Conservation (phyloP, 441 rosid species). For the Bocquillonia castaneifolia region DNA sequence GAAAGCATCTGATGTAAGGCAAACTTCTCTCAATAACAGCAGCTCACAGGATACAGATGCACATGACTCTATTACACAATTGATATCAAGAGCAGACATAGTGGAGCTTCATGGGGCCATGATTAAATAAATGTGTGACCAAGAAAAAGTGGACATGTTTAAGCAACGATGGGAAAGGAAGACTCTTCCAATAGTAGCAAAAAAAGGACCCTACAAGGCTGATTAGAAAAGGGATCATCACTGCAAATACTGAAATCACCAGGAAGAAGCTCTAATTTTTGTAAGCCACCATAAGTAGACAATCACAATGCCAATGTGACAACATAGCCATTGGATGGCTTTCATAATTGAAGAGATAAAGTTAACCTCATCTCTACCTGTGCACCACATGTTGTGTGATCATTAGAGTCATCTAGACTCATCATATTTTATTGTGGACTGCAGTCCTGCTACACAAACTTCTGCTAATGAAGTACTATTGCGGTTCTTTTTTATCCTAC, state of each 20-base stretch:
- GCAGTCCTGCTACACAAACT: neutral
- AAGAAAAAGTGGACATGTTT: conserved; percentile 11
- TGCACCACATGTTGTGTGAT: conserved; percentile 24
- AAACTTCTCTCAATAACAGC: neutral
- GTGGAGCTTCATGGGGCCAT: conserved; percentile 21
- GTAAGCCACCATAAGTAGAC: conserved; percentile 22
- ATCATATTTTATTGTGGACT: conserved; percentile 2
- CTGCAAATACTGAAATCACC: conserved; percentile 9
- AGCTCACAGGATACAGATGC: neutral
- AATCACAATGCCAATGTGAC: conserved; percentile 24
- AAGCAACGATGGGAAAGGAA: conserved; percentile 4
- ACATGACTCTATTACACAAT: conserved; percentile 11
- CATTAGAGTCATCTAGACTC: conserved; percentile 16
- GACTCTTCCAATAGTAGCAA: neutral
- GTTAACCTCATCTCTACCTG: conserved; percentile 14
- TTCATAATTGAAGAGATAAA: conserved; percentile 23
- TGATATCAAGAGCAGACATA: conserved; percentile 11
- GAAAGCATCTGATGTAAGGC: conserved; percentile 4
- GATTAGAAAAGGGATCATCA: conserved; percentile 2
- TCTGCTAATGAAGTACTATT: neutral
- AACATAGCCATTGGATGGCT: conserved; percentile 6
- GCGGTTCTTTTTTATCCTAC: neutral
- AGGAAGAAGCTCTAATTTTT: conserved; percentile 20
- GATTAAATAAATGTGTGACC: conserved; percentile 15
- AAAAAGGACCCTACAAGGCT: neutral